Evolutionary conservation across 2,329 filamentous ascomycete species (phyloP).

Genomic region (Colletotrichum sp.): DNA sequence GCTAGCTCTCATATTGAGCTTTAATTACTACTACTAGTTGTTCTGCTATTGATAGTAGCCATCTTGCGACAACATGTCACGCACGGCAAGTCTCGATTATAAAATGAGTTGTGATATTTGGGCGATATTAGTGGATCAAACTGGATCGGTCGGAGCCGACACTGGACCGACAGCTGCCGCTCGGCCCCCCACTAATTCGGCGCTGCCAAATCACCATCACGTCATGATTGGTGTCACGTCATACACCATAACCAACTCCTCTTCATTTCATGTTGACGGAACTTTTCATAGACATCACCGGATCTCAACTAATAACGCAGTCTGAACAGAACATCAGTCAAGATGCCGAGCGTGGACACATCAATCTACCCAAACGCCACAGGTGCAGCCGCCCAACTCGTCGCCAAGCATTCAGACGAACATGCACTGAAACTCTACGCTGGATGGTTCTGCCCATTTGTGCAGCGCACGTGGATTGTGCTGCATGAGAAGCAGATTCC

Average conservation of each 20-base stretch:
- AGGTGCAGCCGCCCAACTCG: conserved; percentile 54
- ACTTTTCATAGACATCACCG: not conserved
- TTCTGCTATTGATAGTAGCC: not conserved
- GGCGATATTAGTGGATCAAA: not conserved
- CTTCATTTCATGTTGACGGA: not conserved
- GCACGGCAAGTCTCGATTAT: not conserved
- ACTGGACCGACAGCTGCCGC: not conserved
- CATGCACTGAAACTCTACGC: conserved; percentile 70
- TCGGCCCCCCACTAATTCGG: not conserved
- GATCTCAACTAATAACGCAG: not conserved
- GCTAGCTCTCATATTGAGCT: not conserved
- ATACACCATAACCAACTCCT: not conserved
- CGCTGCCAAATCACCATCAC: not conserved
- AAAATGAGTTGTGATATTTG: not conserved
- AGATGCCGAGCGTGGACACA: conserved; percentile 53
- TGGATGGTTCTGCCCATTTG: conserved; percentile 76
- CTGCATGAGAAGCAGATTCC: conserved; percentile 75
- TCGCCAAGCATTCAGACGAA: conserved; percentile 47
- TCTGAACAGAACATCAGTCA: not conserved
- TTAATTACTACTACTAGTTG: rapidly evolving
- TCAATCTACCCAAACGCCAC: conserved; percentile 51
- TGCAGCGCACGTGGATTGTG: conserved; percentile 76
- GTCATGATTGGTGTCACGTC: conserved; percentile 7
- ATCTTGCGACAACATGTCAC: not conserved
- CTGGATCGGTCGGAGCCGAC: not conserved